phyloP scores from a whole-genome alignment of 2,329 filamentous ascomycete species.

The Saccharata proteae region DNA sequence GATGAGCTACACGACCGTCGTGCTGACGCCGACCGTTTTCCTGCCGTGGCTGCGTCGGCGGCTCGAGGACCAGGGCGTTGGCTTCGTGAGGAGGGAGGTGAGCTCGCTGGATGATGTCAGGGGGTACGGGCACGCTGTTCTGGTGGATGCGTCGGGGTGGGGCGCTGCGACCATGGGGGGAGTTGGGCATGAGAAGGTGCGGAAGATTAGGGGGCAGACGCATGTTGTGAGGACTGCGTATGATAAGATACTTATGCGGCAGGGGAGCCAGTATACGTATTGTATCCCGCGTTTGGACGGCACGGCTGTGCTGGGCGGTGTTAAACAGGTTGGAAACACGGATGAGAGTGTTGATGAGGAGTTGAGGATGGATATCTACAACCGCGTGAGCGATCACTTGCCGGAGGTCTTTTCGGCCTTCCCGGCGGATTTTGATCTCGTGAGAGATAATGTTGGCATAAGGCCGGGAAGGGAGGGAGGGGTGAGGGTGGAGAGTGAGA shows the following conservation, averaged over 20 bases:
- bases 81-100: constrained; percentile 13
- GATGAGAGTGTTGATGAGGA: constrained; percentile 8
- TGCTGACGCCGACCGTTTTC: constrained; percentile 14
- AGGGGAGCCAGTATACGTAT: constrained; percentile 16
- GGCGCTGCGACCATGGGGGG: constrained; percentile 12
- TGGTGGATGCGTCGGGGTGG: constrained; percentile 16
- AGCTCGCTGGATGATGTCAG: constrained; percentile 12
- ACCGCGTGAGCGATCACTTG: constrained; percentile 12
- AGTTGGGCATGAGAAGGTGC: constrained; percentile 11
- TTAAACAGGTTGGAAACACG: constrained; percentile 11
- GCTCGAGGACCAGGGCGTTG: constrained; percentile 13
- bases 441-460: constrained; percentile 17
- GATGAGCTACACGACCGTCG: constrained; percentile 12
- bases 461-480: constrained; percentile 13
- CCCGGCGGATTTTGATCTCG: constrained; percentile 12
- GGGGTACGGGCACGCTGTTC: constrained; percentile 13
- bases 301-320: constrained; percentile 15
- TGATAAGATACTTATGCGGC: constrained; percentile 14
- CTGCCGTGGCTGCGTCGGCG: constrained; percentile 14
- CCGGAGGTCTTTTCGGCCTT: constrained; percentile 12
- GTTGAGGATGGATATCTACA: constrained; percentile 11
- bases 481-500: constrained; percentile 17
- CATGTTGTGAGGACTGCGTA: constrained; percentile 13
- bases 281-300: constrained; percentile 15
- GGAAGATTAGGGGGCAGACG: constrained; percentile 16